Base-by-base conservation (phyloP, 2,329 filamentous ascomycete genomes). In the Diplodia sapinea region DNA sequence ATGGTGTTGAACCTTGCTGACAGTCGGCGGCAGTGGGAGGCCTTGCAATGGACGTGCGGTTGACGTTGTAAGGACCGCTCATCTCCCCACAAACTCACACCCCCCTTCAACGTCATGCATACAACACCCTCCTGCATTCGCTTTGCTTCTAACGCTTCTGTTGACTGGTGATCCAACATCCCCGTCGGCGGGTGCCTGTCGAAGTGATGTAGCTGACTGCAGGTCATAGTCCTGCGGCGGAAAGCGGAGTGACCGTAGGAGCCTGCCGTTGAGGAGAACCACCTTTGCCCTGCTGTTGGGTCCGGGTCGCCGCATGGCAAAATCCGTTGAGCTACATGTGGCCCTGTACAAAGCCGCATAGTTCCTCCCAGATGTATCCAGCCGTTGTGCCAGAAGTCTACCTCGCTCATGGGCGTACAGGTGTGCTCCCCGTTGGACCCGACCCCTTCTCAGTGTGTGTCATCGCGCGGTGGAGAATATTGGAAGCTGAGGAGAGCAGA, bases 1-100 rank as follows among this genome's bases (percentile, higher is more conserved):
- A 12, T 63, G 59, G 59, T 51, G 59, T 63, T 63, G 59, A 63
- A 63, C 47, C 57, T 63, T 63, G 47, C 59, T 63, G 47, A 63
- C 47, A 23, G 59, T 50, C 29, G 59, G 29, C 31, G 59, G 59
- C 47, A 51, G 57, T 36, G 57, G 59, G 59, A 38, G 29, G 59
- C 59, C 59, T 63, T 51, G 59, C 31, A n/a, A 51, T 63, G 29
- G 40, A 26, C 43, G 29, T 26, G 47, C 31, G 50, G 31, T 63
- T 47, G 59, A 63, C 59, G 43, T 13, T 51, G 40, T 29, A 36
- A 8, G 57, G 57, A 15, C 13, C 49, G 59, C 43, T 36, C 40
- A 33, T 56, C 33, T 36, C 36, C 31, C 33, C 36, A 15, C 15
- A 26, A 31, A 17, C 9, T 36, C 38, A 63, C 23, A 36, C 17